A percentile compares a stretch with the other conserved stretches of the same genome.
Conservation (phyloP, 1,139 yeast genomes). For the Saccharomyces pastorianus region DNA sequence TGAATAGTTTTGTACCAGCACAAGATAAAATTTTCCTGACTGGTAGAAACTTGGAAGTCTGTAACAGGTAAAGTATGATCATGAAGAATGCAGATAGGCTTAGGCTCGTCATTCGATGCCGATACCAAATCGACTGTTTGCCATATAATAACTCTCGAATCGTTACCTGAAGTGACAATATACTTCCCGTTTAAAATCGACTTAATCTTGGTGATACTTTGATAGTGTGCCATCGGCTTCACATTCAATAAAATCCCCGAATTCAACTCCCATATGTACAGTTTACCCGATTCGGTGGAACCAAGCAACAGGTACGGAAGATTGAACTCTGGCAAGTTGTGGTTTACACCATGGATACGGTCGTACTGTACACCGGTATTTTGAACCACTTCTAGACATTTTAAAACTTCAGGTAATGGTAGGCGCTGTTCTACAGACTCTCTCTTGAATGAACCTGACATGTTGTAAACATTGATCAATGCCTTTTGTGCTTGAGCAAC, state of each 20-base stretch:
- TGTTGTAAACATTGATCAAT: conserved; percentile 60
- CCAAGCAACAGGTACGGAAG: conserved; percentile 64
- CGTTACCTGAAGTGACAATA: conserved; percentile 66
- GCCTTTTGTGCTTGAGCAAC: conserved; percentile 66
- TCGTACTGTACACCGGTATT: conserved; percentile 4
- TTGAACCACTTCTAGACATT: conserved; percentile 40
- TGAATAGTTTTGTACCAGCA: conserved; percentile 56
- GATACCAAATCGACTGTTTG: conserved; percentile 48
- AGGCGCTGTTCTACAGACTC: conserved; percentile 78
- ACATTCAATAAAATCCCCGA: conserved; percentile 70
- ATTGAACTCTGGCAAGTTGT: conserved; percentile 33
- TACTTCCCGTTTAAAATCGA: conserved; percentile 61
- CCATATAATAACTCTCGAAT: conserved; percentile 76
- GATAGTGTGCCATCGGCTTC: conserved; percentile 74
- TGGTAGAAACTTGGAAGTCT: conserved; percentile 38
- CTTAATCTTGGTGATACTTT: conserved; percentile 51
- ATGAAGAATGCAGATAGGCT: conserved; percentile 46
- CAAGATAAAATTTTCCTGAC: conserved; percentile 26
- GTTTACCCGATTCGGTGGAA: conserved; percentile 48
- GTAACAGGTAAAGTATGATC: conserved; percentile 75
- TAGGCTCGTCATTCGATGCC: conserved; percentile 30
- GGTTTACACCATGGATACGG: conserved; percentile 7
- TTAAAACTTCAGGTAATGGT: conserved; percentile 75
- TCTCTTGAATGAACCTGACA: conserved; percentile 44
- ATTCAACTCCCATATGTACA: conserved; percentile 79